Conservation (phyloP, 768 basidiomycete species). For the Boletus rex-veris region DNA sequence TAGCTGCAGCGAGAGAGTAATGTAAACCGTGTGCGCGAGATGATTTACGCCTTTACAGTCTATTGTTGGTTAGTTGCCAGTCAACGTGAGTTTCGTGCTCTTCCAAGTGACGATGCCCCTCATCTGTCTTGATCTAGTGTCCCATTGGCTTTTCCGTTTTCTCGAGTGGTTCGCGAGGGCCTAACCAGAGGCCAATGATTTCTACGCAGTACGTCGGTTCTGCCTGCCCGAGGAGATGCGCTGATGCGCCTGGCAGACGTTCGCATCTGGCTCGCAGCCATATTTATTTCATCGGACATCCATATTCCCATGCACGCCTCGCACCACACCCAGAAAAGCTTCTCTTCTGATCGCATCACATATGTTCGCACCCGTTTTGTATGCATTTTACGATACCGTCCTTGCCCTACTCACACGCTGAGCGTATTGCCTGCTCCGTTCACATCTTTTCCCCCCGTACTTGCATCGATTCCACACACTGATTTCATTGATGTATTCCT, state of each 20-base stretch:
- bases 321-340: slow-evolving; percentile 8
- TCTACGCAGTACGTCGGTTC: slow-evolving; percentile 8
- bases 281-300: slow-evolving; percentile 21
- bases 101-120: neutral
- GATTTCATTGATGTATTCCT: slow-evolving; percentile 15
- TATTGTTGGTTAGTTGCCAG: slow-evolving; percentile 21
- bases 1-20: slow-evolving; percentile 18
- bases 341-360: slow-evolving; percentile 15
- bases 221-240: neutral
- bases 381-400: slow-evolving; percentile 20
- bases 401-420: neutral
- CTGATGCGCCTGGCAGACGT: slow-evolving; percentile 3
- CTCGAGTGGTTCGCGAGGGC: slow-evolving; percentile 25
- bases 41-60: slow-evolving; percentile 9
- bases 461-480: slow-evolving; percentile 1
- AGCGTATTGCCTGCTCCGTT: neutral
- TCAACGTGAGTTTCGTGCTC: slow-evolving; percentile 20
- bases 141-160: slow-evolving; percentile 21
- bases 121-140: slow-evolving; percentile 13
- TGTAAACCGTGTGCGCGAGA: slow-evolving; percentile 3
- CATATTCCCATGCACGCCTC: slow-evolving; percentile 21
- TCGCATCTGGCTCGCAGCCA: neutral
- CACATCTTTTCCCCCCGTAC: neutral
- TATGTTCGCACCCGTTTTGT: neutral
- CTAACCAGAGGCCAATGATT: slow-evolving; percentile 14